phyloP scores from a whole-genome alignment of 2,329 filamentous ascomycete genomes.

The Monosporascus sp. region DNA sequence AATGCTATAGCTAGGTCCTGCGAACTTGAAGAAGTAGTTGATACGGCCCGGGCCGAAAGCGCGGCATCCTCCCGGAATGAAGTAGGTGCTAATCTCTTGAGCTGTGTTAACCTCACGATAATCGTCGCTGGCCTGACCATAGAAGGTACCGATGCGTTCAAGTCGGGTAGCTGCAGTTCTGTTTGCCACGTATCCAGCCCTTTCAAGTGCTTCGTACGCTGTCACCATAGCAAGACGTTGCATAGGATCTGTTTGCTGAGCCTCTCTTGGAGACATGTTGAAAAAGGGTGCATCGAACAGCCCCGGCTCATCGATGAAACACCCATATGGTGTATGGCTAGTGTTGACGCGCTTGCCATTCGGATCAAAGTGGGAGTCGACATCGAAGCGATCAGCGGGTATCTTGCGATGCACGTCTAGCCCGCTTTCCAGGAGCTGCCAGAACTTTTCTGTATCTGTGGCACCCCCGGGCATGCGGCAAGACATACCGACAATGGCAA shows the following conservation, averaged over 20 bases:
- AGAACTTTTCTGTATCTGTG: constrained; percentile 52
- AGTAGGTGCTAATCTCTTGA: constrained; percentile 47
- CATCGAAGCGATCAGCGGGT: constrained; percentile 42
- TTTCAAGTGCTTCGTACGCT: constrained; percentile 63
- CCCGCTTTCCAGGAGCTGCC: constrained; percentile 57
- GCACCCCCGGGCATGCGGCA: constrained; percentile 59
- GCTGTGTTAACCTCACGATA: constrained; percentile 61
- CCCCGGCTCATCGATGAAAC: constrained; percentile 10
- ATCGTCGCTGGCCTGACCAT: constrained; percentile 15
- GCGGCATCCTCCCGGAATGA: constrained; percentile 27
- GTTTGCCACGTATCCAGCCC: constrained; percentile 38
- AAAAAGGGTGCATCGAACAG: constrained; percentile 16
- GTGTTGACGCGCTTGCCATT: constrained; percentile 58
- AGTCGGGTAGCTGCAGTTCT: constrained; percentile 3
- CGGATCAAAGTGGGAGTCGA: constrained; percentile 45
- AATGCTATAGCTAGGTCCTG: constrained; percentile 22
- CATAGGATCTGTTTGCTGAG: constrained; percentile 51
- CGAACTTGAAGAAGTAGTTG: constrained; percentile 28
- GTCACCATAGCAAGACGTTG: constrained; percentile 60
- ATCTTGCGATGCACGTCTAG: constrained; percentile 54
- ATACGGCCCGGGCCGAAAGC: constrained; percentile 32
- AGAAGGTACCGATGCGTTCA: constrained; percentile 11
- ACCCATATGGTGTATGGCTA: constrained; percentile 19
- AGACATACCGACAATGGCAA: constrained; percentile 62
- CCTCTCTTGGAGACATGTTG: constrained; percentile 18